phyloP scores from a whole-genome alignment of 2,329 filamentous ascomycete genomes.

The Hypoxylon sp. region DNA sequence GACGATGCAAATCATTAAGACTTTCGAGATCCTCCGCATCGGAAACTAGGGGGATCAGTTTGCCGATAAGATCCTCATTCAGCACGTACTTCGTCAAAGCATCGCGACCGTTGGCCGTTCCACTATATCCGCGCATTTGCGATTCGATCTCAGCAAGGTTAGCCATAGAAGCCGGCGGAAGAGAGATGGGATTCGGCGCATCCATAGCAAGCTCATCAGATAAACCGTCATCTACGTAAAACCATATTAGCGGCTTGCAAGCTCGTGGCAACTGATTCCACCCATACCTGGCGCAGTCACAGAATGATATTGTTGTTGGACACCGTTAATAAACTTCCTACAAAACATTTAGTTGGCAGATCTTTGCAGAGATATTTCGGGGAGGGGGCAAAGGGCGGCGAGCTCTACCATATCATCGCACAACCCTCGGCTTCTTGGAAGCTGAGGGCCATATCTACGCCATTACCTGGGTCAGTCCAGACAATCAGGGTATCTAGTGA shows the following conservation, averaged over 20 bases:
- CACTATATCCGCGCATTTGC: conserved; percentile 83
- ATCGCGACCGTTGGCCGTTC: conserved; percentile 82
- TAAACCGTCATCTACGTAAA: conserved; percentile 79
- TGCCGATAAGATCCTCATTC: conserved; percentile 86
- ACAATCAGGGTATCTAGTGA: conserved; percentile 91
- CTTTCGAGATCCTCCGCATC: conserved; percentile 94
- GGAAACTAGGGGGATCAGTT: conserved; percentile 87
- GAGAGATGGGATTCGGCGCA: conserved; percentile 75
- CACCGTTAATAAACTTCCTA: conserved; percentile 91
- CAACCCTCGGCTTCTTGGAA: conserved; percentile 98
- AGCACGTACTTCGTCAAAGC: conserved; percentile 90
- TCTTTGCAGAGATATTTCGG: conserved; percentile 14
- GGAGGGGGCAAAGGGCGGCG: conserved; percentile 23
- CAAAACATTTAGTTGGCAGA: conserved; percentile 48
- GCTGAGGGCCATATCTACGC: conserved; percentile 96
- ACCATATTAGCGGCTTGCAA: conserved; percentile 49
- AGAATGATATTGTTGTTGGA: conserved; percentile 81
- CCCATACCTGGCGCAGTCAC: conserved; percentile 73
- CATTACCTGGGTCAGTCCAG: conserved; percentile 89
- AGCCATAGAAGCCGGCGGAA: conserved; percentile 85
- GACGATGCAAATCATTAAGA: conserved; percentile 84
- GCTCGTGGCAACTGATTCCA: neutral
- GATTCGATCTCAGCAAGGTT: conserved; percentile 88
- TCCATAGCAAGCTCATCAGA: conserved; percentile 90
- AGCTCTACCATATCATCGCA: conserved; percentile 84